Conservation (phyloP, 768 basidiomycete genomes). For the Tricholoma matsutake region DNA sequence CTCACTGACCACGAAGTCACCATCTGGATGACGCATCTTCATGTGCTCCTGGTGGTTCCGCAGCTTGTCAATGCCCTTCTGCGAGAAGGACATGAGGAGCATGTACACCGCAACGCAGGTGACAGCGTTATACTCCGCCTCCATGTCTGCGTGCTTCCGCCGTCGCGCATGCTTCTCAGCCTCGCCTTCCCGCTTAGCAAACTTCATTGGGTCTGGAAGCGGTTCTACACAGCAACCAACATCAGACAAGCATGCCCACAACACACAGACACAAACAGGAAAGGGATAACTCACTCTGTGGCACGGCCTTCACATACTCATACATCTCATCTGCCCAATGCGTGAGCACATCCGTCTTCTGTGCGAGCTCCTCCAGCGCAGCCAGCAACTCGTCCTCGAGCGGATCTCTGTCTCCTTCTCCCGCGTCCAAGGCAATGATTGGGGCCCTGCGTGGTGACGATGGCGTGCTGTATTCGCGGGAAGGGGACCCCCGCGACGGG, state of each 20-base stretch:
- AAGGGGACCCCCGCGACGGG: constrained; percentile 36
- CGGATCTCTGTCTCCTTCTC: constrained; percentile 52
- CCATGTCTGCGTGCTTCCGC: constrained; percentile 71
- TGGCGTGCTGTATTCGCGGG: constrained; percentile 39
- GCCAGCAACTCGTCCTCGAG: constrained; percentile 83
- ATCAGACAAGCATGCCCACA: background rate
- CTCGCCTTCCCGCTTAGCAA: constrained; percentile 67
- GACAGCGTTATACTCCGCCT: constrained; percentile 80
- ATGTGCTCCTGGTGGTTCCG: constrained; percentile 76
- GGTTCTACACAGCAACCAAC: constrained; percentile 53
- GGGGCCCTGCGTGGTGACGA: constrained; percentile 58
- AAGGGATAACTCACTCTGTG: constrained; percentile 60
- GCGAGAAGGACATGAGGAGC: constrained; percentile 88
- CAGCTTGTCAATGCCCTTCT: constrained; percentile 87
- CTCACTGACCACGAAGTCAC: constrained; percentile 70
- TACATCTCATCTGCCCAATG: constrained; percentile 96
- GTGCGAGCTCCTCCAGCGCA: constrained; percentile 82
- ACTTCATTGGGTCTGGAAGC: constrained; percentile 76
- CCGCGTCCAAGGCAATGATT: constrained; percentile 43
- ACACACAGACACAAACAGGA: background rate
- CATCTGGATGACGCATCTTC: constrained; percentile 77
- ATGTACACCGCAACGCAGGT: constrained; percentile 88
- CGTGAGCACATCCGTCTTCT: constrained; percentile 92
- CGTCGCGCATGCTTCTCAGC: constrained; percentile 64
- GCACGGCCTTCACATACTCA: constrained; percentile 80